These are phyloP conservation scores for Penstemon davidsonii DNA, from an alignment of 257 asterid genomes.

Conservation along the genomic window DNA sequence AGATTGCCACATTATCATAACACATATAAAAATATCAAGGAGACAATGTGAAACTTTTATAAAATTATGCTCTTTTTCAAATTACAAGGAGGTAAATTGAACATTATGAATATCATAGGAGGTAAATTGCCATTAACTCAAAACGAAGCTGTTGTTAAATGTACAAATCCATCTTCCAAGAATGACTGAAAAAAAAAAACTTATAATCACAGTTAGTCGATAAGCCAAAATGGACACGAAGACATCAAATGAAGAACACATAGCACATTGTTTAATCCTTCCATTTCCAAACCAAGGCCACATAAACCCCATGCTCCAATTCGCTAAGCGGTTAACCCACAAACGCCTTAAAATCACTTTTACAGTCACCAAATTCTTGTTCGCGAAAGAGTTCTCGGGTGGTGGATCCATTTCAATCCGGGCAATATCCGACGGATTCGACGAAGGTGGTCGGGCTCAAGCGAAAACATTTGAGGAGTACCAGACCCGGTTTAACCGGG, in stretches of 20 bases:
- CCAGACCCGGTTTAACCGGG: slow-evolving; percentile 8
- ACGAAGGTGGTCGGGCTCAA: slow-evolving; percentile 24
- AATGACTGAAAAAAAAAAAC: too few relatives aligned
- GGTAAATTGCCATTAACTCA: too few relatives aligned
- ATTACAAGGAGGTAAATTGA: too few relatives aligned
- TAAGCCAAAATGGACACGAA: too few relatives aligned
- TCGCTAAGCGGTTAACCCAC: slow-evolving; percentile 36
- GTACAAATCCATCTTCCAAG: too few relatives aligned
- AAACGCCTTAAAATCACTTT: slow-evolving; percentile 26
- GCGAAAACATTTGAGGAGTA: slow-evolving; percentile 19
- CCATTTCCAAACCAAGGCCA: slow-evolving; percentile 42
- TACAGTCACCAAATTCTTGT: slow-evolving; percentile 26
- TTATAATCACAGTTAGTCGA: too few relatives aligned
- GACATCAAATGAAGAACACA: slow-evolving; percentile 1
- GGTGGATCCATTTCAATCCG: slow-evolving; percentile 4
- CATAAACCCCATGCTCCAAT: slow-evolving; percentile 44
- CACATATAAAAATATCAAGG: too few relatives aligned
- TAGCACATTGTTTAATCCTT: slow-evolving; percentile 28
- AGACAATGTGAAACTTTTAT: too few relatives aligned
- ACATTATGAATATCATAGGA: too few relatives aligned
- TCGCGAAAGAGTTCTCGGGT: slow-evolving; percentile 16
- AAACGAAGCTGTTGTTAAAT: too few relatives aligned
- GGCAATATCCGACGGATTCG: slow-evolving; percentile 42
- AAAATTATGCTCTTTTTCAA: too few relatives aligned
- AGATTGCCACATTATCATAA: too few relatives aligned